A percentile compares a stretch with the other conserved stretches of the same genome.
Conservation (phyloP, 176 grass and related monocot genomes). For the Bonia amplexicaulis region DNA sequence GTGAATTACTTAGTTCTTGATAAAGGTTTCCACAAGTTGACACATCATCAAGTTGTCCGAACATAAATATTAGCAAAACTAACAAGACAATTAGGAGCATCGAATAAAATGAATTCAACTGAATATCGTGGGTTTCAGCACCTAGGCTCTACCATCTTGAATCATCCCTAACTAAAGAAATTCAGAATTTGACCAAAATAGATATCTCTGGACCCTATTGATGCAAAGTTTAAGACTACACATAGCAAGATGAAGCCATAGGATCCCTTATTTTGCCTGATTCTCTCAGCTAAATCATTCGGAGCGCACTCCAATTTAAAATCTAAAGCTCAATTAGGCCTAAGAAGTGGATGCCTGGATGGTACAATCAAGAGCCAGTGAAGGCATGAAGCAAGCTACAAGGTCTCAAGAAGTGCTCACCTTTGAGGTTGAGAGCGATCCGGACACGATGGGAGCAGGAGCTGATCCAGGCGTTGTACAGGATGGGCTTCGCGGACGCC, state of each 20-base stretch:
- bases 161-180: not conserved
- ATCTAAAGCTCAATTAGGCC: not conserved
- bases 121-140: not conserved
- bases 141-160: not conserved
- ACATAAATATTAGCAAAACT: not conserved
- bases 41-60: not conserved
- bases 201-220: not conserved
- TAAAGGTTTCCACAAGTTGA: not conserved
- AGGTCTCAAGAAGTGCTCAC: conserved; percentile 12
- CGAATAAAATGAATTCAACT: not conserved
- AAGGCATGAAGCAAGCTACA: not conserved
- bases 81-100: not conserved
- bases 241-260: not conserved
- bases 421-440: conserved; percentile 69
- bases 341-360: not conserved
- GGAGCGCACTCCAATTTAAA: no score
- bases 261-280: not conserved
- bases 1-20: not conserved
- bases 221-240: not conserved
- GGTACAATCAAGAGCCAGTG: not conserved
- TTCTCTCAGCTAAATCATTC: not conserved
- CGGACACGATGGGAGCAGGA: conserved; percentile 59
- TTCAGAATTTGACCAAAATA: not conserved
- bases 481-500: conserved; percentile 37
- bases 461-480: conserved; percentile 57